Evolutionary conservation across 2,329 filamentous ascomycete species (phyloP).

Genomic region (Talaromyces islandicus): DNA sequence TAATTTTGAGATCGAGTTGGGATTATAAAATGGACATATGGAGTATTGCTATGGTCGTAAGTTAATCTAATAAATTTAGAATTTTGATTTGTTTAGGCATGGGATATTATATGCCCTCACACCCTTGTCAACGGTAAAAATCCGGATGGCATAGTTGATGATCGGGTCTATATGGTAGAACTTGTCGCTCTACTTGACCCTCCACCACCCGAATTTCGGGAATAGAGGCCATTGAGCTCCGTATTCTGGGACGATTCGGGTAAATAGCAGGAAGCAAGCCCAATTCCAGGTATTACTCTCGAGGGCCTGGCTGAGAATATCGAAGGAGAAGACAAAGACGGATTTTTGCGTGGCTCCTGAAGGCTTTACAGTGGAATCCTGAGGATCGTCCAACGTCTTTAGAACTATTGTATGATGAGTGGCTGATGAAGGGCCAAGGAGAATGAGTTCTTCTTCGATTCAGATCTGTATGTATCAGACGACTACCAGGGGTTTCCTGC

Average conservation of each 20-base stretch:
- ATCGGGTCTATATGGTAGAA: background rate
- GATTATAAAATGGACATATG: slow-evolving; percentile 22
- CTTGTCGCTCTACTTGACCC: background rate
- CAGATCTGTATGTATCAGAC: slow-evolving; percentile 22
- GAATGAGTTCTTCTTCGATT: too few relatives aligned
- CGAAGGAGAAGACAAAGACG: slow-evolving; percentile 5
- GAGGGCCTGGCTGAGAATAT: background rate
- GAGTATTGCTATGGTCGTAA: slow-evolving; percentile 16
- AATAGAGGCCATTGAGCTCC: background rate
- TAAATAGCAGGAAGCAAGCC: background rate
- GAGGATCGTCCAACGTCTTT: background rate
- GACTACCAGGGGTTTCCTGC: slow-evolving; percentile 22
- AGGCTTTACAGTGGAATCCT: background rate
- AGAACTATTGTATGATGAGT: background rate
- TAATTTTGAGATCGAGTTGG: slow-evolving; percentile 22
- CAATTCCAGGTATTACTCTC: background rate
- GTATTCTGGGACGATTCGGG: background rate
- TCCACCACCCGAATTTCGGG: background rate
- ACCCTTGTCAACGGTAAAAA: slow-evolving; percentile 1
- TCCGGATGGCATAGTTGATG: background rate
- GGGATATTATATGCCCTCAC: background rate
- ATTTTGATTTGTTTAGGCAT: background rate
- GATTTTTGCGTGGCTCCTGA: background rate
- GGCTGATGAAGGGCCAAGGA: background rate
- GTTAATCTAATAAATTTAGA: background rate